Base-by-base conservation (phyloP, 345 rosid species). In the Eucalyptus decipiens region DNA sequence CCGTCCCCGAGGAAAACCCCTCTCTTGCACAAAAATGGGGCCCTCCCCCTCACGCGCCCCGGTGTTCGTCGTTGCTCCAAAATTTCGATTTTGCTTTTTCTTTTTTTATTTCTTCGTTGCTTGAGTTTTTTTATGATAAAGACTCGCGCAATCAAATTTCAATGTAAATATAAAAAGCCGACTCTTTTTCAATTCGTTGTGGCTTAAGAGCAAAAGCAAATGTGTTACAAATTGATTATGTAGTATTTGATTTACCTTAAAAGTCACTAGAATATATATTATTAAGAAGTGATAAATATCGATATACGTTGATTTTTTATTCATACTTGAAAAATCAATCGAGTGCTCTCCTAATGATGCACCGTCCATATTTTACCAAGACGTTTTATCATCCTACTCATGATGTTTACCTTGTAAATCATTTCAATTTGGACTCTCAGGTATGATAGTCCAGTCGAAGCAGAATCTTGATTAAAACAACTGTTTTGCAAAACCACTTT, bases 261-360 rank as follows among this genome's bases (percentile, higher is more conserved):
- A 69, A 15, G 42, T 32, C 6, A 69, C 4, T 4, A 3, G 80
- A 69, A 0, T 4, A 69, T 17, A 69, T 69, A n/a, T n/a, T 14
- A 65, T 65, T 32, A 9, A 5, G 7, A 34, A 69, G 13, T 2
- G 6, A 32, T 18, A 5, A 17, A 2, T 9, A 34, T 17, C 4
- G 1, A 4, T 17, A 8, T 17, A 32, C 4, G 2, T 65, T 10
- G 8, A 4, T 7, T 1, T 65, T n/a, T 14, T 2, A 30, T n/a
- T 65, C 6, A 0, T 30, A 15, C 0, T n/a, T 67, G 2, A n/a
- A 7, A 15, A n/a, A 67, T n/a, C 5, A 3, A 65, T 30, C 10
- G 0, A 6, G 1, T 65, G 9, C 4, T 62, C 18, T 30, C 0
- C 0, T 62, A 28, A 13, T 7, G 3, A 62, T 30, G 3, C 32